These are phyloP conservation scores for Potentilla sterilis DNA, from an alignment of 306 rosid genomes.

Conservation along the genomic window DNA sequence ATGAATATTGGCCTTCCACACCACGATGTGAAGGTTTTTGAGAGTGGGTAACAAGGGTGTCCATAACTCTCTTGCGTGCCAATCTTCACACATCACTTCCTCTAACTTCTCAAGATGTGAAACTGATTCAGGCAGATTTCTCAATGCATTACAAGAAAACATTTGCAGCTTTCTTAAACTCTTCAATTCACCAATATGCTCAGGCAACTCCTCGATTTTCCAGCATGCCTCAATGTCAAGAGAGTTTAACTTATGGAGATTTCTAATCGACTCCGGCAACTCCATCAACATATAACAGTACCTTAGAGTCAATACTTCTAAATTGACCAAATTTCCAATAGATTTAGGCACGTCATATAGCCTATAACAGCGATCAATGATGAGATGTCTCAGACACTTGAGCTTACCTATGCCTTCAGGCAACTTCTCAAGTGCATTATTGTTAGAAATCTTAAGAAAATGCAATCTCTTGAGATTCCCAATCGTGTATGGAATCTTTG, in stretches of 20 bases:
- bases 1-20: too few relatives aligned
- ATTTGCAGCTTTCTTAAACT: constrained; percentile 38
- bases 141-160: constrained; percentile 34
- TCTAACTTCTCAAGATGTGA: constrained; percentile 21
- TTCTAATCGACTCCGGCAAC: not conserved
- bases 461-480: constrained; percentile 30
- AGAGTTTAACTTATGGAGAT: not conserved
- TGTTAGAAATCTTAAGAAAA: constrained; percentile 51
- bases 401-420: too few relatives aligned
- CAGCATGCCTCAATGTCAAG: not conserved
- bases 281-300: not conserved
- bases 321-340: constrained; percentile 38
- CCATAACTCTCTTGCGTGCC: not conserved
- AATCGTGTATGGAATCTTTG: constrained; percentile 42
- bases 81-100: not conserved
- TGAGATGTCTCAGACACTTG: too few relatives aligned
- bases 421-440: constrained; percentile 32
- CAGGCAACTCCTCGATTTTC: constrained; percentile 8
- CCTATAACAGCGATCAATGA: constrained; percentile 33
- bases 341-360: constrained; percentile 44
- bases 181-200: constrained; percentile 37
- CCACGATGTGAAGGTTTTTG: not conserved
- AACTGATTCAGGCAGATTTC: constrained; percentile 40
- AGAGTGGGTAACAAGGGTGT: not conserved
- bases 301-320: constrained; percentile 27